Percentiles rank a stretch among this genome's conserved stretches.
Conservation (phyloP, 768 basidiomycete genomes). For the Trametopsis cervina region DNA sequence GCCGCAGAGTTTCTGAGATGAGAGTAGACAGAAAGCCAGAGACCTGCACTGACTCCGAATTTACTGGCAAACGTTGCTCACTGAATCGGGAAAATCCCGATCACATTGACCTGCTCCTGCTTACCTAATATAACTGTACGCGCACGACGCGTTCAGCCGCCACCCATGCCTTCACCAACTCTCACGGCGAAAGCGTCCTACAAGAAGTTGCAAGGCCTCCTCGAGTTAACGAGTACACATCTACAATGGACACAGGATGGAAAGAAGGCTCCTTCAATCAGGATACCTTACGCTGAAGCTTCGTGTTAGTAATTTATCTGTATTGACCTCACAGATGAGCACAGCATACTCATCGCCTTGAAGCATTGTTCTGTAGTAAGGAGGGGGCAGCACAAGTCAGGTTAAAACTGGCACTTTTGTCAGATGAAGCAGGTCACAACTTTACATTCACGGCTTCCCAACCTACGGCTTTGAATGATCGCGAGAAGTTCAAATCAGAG, state of each 20-base stretch:
- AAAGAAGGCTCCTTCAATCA: constrained; percentile 55
- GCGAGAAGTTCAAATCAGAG: constrained; percentile 78
- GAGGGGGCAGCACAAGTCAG: constrained; percentile 74
- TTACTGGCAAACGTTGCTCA: constrained; percentile 2
- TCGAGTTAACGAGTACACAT: constrained; percentile 66
- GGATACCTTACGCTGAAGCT: constrained; percentile 52
- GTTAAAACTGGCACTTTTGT: constrained; percentile 64
- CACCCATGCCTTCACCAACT: constrained; percentile 49
- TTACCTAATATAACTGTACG: constrained; percentile 21
- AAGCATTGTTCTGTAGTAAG: constrained; percentile 83
- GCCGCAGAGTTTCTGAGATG: neutral
- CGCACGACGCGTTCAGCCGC: constrained; percentile 7
- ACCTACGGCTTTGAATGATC: constrained; percentile 56
- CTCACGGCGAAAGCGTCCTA: constrained; percentile 74
- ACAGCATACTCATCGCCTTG: constrained; percentile 1
- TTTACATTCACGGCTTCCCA: constrained; percentile 75
- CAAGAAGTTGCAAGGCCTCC: constrained; percentile 73
- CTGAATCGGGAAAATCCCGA: neutral
- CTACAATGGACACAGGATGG: constrained; percentile 80
- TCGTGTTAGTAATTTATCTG: constrained; percentile 41
- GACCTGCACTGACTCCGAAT: neutral
- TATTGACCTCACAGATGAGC: constrained; percentile 9
- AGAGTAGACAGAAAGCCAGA: neutral
- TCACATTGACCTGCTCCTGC: constrained; percentile 5
- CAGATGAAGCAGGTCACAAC: constrained; percentile 69